Conservation (phyloP, 192 early-diverging fungal genomes). For the Coemansia sp. region DNA sequence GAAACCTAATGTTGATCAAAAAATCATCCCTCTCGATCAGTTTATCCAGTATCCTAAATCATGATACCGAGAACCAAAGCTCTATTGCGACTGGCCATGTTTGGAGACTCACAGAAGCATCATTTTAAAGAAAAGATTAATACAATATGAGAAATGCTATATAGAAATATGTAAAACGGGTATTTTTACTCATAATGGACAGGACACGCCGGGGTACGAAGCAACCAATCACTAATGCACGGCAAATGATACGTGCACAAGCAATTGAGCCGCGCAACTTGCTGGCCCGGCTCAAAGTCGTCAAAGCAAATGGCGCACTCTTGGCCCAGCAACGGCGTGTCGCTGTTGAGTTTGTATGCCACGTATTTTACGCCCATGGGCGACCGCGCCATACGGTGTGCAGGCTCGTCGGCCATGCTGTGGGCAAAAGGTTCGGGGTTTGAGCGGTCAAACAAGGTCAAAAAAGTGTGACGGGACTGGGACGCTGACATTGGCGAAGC, state of each 20-base stretch:
- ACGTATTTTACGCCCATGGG: slow-evolving; percentile 41
- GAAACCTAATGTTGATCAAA: too few species aligned
- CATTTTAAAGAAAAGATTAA: too few species aligned
- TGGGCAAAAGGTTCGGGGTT: too few species aligned
- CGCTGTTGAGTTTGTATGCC: slow-evolving; percentile 58
- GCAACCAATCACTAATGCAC: slow-evolving; percentile 82
- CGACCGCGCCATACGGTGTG: slow-evolving; percentile 15
- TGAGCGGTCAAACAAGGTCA: slow-evolving; percentile 27
- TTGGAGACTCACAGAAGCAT: too few species aligned
- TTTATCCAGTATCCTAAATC: too few species aligned
- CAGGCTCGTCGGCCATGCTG: too few species aligned
- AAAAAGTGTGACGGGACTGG: neutral
- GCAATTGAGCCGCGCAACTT: slow-evolving; percentile 80
- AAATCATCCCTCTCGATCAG: too few species aligned
- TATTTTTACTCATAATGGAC: slow-evolving; percentile 68
- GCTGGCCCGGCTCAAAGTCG: slow-evolving; percentile 79
- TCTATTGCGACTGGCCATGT: too few species aligned
- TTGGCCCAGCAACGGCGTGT: slow-evolving; percentile 62
- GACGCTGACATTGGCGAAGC: neutral
- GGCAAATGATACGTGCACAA: slow-evolving; percentile 84
- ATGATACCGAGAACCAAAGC: too few species aligned
- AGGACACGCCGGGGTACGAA: slow-evolving; percentile 72
- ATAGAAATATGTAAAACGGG: neutral
- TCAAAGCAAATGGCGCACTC: slow-evolving; percentile 96
- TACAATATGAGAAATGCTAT: too few species aligned